A percentile compares a stretch with the other conserved stretches of the same genome.
phyloP scores from a whole-genome alignment of 176 grass and related monocot species.

The Oryza punctata region DNA sequence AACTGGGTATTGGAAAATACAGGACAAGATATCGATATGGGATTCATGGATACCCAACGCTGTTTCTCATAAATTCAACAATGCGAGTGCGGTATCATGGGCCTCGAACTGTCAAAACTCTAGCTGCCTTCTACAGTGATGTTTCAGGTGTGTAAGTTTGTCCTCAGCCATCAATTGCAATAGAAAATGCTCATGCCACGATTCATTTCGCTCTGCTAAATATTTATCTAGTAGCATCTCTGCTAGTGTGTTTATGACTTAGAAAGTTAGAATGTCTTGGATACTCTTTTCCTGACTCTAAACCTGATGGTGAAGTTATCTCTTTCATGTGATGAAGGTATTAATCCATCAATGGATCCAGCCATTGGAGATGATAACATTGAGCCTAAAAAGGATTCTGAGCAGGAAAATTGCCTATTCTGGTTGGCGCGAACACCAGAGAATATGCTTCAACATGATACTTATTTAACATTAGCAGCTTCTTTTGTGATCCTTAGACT shows the following conservation, averaged over 20 bases:
- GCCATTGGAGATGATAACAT: conserved; percentile 19
- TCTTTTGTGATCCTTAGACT: conserved; percentile 49
- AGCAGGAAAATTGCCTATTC: conserved; percentile 54
- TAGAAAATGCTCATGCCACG: not conserved
- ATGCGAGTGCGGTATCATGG: conserved; percentile 57
- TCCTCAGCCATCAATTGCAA: not conserved
- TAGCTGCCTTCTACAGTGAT: conserved; percentile 59
- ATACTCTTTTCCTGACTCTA: not conserved
- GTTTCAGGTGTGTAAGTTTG: conserved; percentile 45
- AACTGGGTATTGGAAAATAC: conserved; percentile 21
- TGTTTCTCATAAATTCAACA: conserved; percentile 58
- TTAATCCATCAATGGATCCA: conserved; percentile 38
- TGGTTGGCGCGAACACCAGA: conserved; percentile 53
- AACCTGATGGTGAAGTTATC: not conserved
- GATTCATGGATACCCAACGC: conserved; percentile 57
- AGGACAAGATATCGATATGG: conserved; percentile 42
- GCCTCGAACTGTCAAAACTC: conserved; percentile 36
- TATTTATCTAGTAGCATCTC: not conserved
- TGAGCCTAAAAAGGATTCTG: conserved; percentile 31
- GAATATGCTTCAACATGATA: conserved; percentile 61
- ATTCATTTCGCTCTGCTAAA: not conserved
- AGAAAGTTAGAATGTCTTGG: not conserved
- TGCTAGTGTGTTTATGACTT: not conserved
- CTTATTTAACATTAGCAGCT: conserved; percentile 42
- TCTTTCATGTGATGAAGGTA: conserved; percentile 36